Evolutionary conservation across 1,284 basidiomycete species (phyloP), one percentile per base, ranked within the genome.

Genomic region (Porogramme epimiltina): DNA sequence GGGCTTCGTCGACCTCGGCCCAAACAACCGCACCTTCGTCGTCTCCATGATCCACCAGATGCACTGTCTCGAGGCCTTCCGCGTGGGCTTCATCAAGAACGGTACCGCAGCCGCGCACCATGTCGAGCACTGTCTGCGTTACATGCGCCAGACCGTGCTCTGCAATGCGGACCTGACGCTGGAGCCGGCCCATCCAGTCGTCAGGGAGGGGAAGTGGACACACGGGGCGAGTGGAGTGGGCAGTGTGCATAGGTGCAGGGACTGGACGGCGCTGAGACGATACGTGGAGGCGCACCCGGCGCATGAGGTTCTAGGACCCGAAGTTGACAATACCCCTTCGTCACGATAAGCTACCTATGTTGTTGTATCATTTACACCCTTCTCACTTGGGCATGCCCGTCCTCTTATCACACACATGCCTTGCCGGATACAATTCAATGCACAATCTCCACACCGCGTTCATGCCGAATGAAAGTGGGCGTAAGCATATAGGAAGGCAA

Each of bases 121-220:
- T 51, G 59, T 70, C 31, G 58, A 70, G 37, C 74, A 76, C 41
- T 76, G 73, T 48, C 51, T 74, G 43, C 66, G 68, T 10, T 75
- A 75, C 53, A 63, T 75, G 3, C 56, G 70, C 24, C 73, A 74
- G 57, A 62, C 65, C 6, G 57, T 75, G 11, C 45, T 76, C 4
- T 75, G 73, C 54, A 51, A 61, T 19, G 68, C 73, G 0, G 72
- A 76, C 48, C 64, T 67, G 26, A 75, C 75, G 26, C 59, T 75
- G 18, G 73, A 76, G 54, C 64, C 58, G 9, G 65, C 66, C 43
- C 59, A 66, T 46, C 66, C 55, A 2, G 65, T 56, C 22, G 15
- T 55, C 22, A 34, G 49, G 26, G 58, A 49, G 19, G 60, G 61
- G 1, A 26, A 39, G 31, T 55, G 46, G 51, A 42, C 47, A 45